Evolutionary conservation across 805 yeast genomes (phyloP), one percentile per base, ranked within the genome.

Genomic region (Nakazawaea pomicola): DNA sequence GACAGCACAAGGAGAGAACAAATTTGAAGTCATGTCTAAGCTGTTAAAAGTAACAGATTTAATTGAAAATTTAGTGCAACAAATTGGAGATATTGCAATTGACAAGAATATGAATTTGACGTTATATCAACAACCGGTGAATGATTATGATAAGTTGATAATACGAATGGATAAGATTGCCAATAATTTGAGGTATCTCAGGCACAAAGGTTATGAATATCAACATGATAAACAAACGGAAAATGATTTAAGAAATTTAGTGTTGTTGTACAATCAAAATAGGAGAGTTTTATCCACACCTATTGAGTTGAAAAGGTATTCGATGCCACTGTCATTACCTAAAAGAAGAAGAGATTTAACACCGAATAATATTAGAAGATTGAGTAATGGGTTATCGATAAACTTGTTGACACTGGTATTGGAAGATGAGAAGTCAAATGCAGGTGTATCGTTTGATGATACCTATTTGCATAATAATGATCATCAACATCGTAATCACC

Each of bases 191-290:
- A 20, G 36, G 24, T 29, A 21, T 16, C 9, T 27, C 24, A 28
- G 43, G 24, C 14, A 33, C n/a, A 17, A 7, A 5, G 39, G 31
- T 3, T 11, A 21, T 29, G 21, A 32, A 18, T 17, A 16, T 4
- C 14, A 6, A 14, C 19, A 33, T 32, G 39, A 40, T 23, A 33
- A 23, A 19, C 28, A 33, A 27, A 23, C 24, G 5, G 23, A 11
- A 4, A 19, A 29, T 12, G 43, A 40, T 34, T 34, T 40, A 31
- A 17, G 12, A 4, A 34, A 40, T 29, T 34, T 40, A 19, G 33
- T 34, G 2, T 3, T 11, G 14, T 29, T 40, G 14, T 40, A 34
- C 33, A 6, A 33, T 6, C 9, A 24, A 19, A 18, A 17, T 18
- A 25, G n/a, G 12, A 38, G 36, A 38, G n/a, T 23, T 7, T 12